Evolutionary conservation across 2,329 filamentous ascomycete species (phyloP), one percentile per base, ranked within the genome.

Genomic region (Exophiala oligosperma): DNA sequence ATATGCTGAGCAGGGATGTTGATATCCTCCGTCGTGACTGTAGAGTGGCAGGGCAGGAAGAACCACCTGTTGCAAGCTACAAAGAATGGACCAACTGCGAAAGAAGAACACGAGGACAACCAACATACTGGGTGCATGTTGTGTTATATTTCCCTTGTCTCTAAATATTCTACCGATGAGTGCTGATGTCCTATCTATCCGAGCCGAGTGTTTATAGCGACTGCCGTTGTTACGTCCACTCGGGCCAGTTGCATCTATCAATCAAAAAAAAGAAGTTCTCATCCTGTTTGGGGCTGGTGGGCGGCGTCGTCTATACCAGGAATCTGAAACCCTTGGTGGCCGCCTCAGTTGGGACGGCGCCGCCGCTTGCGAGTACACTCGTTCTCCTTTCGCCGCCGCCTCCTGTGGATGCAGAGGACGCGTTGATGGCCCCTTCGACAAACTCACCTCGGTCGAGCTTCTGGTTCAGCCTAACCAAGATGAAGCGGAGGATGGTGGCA

Each of bases 381-480:
- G 24, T 12, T n/a, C 26, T 32, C n/a, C 14, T 49, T 8, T 14
- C 48, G 44, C 24, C 52, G 17, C 17, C 17, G 17, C 17, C 17
- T 17, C 17, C 17, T 17, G 17, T 1, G 17, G 17, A 17, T 14
- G 24, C 37, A 11, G 24, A 17, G 29, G 26, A 7, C 5, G 43
- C 46, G 32, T 85, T 84, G 62, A 86, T 80, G 7, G 79, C 81
- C 2, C 81, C 82, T 62, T 79, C 75, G 14, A 84, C 80, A 35
- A 67, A 74, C 64, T 88, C 81, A 0, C 87, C 88, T 12, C 77
- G 76, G 48, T 90, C 88, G 2, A 92, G 76, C 71, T 85, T 89
- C 76, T 81, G 85, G 68, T 92, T 92, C 66, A 91, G 69, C 44
- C 82, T 76, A 12, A 81, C 79, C 26, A 92, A 77, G 40, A 90